These are phyloP conservation scores for Aspergillus piperis DNA, from an alignment of 2,329 filamentous ascomycete genomes.

Conservation along the genomic window DNA sequence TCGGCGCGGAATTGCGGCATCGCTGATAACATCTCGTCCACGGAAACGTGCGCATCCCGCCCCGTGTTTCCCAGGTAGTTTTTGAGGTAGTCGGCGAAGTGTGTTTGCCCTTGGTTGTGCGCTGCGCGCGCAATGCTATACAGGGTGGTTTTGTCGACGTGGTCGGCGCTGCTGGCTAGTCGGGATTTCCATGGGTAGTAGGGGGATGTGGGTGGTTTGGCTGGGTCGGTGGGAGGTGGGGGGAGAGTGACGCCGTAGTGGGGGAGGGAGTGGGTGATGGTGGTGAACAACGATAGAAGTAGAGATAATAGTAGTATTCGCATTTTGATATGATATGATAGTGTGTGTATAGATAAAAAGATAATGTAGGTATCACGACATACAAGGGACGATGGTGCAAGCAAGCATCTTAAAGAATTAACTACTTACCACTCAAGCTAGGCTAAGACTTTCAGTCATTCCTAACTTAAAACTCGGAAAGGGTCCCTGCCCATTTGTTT, in stretches of 20 bases:
- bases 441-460: neutral
- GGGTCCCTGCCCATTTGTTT: neutral
- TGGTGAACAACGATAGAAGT: neutral
- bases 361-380: neutral
- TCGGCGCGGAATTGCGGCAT: conserved; percentile 1
- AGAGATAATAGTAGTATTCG: conserved; percentile 1
- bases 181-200: neutral
- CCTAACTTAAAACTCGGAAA: neutral
- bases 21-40: neutral
- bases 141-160: neutral
- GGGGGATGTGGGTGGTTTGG: neutral
- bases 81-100: conserved; percentile 3
- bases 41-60: neutral
- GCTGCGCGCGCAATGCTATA: conserved; percentile 2
- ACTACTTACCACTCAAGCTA: neutral
- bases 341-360: neutral
- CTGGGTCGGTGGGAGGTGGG: neutral
- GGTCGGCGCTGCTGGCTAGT: conserved; percentile 2
- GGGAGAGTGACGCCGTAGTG: neutral
- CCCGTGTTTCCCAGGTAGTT: conserved; percentile 10
- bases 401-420: neutral
- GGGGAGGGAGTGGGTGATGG: neutral
- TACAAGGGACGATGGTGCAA: neutral
- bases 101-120: neutral
- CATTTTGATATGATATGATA: neutral